Conservation (phyloP, 257 asterid species). For the Rhazya stricta region DNA sequence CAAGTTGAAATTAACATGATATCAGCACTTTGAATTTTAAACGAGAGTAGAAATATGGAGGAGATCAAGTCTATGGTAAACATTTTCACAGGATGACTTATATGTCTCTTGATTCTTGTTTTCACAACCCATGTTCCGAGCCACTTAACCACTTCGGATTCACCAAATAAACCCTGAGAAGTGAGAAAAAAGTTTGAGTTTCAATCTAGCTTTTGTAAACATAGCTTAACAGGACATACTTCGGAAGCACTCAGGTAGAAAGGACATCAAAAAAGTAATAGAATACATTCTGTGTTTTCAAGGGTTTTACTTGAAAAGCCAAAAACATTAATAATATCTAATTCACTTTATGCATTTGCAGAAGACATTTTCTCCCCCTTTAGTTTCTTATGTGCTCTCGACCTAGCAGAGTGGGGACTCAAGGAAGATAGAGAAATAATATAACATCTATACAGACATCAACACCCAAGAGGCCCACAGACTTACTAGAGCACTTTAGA, state of each 20-base stretch:
- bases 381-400: not conserved
- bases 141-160: slow-evolving; percentile 54
- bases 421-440: not conserved
- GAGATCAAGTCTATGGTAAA: slow-evolving; percentile 21
- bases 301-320: not conserved
- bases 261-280: not conserved
- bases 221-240: not conserved
- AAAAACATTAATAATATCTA: not conserved
- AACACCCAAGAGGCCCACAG: not conserved
- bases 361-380: not conserved
- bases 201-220: not conserved
- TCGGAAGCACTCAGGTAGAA: not conserved
- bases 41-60: not conserved
- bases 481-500: not conserved
- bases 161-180: slow-evolving; percentile 44
- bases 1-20: slow-evolving; percentile 9
- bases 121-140: slow-evolving; percentile 65
- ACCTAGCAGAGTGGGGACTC: not conserved
- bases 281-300: not conserved
- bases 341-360: not conserved
- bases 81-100: slow-evolving; percentile 26
- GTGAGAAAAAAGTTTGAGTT: slow-evolving; percentile 1
- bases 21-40: not conserved
- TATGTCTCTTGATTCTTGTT: slow-evolving; percentile 44
- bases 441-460: not conserved